Base-by-base conservation (phyloP, 1,284 basidiomycete genomes). In the Apiotrichum veenhuisii region DNA sequence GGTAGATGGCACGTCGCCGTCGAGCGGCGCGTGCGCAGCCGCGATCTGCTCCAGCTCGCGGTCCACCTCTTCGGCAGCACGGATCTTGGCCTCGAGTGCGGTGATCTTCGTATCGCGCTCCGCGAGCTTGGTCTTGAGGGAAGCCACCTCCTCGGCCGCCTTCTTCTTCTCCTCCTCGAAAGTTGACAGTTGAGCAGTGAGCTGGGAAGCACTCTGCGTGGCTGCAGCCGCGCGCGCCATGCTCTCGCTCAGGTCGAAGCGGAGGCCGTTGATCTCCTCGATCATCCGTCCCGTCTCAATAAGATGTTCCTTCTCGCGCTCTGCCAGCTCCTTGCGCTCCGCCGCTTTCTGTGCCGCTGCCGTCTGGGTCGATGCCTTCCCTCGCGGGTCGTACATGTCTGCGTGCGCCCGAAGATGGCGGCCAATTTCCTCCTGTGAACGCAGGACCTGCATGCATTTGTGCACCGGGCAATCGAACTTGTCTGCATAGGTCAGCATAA, bases 341-440 rank as follows among this genome's bases (percentile, higher is more conserved):
- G 14, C 27, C 7, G 26, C 30, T 12, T 30, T 30, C 30, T 30
- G 15, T 23, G 30, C 18, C 20, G 30, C 18, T 50, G 14, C 17
- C 14, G 27, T 37, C 18, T 17, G 11, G 11, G 9, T 25, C 7
- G 38, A 5, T 5, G 8, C 20, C 22, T 22, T n/a, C 12, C 5
- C n/a, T 4, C 3, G 5, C 33, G 47, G 34, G 27, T 50, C 47
- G 22, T 40, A 47, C 27, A 41, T 17, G n/a, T 48, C 50, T n/a
- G 48, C 54, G 23, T 56, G 54, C 15, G 8, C 18, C 15, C 52
- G 49, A 8, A 54, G 38, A 20, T 58, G 61, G 14, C 26, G 7
- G 7, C 47, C 45, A 4, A 57, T 55, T 1, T 50, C 52, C 8
- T 14, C 44, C 3, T 40, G 15, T 14, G 55, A 23, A 5, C 5